phyloP scores from a whole-genome alignment of 768 basidiomycete genomes.

The Tremella fuciformis region DNA sequence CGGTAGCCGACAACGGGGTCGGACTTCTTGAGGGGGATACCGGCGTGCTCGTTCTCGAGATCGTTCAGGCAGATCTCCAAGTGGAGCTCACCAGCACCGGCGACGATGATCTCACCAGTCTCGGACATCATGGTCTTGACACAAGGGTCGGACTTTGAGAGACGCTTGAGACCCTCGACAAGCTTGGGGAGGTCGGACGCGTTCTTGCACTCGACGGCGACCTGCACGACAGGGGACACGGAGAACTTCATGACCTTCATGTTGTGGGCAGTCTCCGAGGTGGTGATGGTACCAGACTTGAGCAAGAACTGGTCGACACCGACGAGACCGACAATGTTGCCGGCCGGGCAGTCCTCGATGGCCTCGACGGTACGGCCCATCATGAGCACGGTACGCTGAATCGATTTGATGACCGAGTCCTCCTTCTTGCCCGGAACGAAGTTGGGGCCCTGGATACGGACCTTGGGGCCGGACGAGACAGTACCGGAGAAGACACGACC shows the following conservation, averaged over 20 bases:
- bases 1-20: conserved; percentile 92
- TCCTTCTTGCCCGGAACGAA: conserved; percentile 98
- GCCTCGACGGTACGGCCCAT: conserved; percentile 99
- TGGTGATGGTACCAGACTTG: conserved; percentile 96
- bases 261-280: conserved; percentile 98
- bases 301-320: conserved; percentile 99
- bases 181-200: conserved; percentile 98
- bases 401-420: conserved; percentile 93
- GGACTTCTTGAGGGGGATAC: conserved; percentile 97
- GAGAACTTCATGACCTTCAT: conserved; percentile 99
- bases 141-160: conserved; percentile 99
- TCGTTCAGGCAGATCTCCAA: conserved; percentile 99
- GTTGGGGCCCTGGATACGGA: conserved; percentile 99
- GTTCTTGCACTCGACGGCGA: conserved; percentile 99
- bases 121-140: conserved; percentile 92
- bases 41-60: conserved; percentile 98
- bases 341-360: conserved; percentile 97
- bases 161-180: conserved; percentile 99
- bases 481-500: conserved; percentile 99
- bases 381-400: conserved; percentile 99
- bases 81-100: conserved; percentile 98
- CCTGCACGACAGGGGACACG: conserved; percentile 97
- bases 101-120: conserved; percentile 96
- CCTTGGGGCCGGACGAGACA: conserved; percentile 92
- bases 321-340: conserved; percentile 98